Conservation (phyloP, 805 yeast species). For the Candida sithepensis region DNA sequence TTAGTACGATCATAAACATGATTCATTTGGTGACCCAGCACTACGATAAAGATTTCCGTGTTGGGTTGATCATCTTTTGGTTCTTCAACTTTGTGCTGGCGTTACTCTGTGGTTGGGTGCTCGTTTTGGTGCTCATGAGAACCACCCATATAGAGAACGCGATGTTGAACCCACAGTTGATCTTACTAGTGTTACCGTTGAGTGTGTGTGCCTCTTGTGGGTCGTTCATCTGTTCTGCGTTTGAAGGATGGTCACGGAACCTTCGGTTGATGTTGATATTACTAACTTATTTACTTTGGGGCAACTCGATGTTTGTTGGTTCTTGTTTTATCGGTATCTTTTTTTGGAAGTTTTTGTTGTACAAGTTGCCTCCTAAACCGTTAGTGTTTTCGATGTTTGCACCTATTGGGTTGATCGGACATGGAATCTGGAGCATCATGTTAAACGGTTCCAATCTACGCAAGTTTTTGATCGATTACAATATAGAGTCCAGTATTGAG, state of each 20-base stretch:
- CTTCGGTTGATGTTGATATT: conserved; percentile 51
- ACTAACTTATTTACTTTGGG: conserved; percentile 59
- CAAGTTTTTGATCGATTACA: conserved; percentile 10
- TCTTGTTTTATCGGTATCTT: conserved; percentile 52
- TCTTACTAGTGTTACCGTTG: conserved; percentile 75
- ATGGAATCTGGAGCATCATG: conserved; percentile 67
- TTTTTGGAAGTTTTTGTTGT: conserved; percentile 54
- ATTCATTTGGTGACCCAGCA: conserved; percentile 39
- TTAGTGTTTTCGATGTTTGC: conserved; percentile 60
- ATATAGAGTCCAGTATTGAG: not conserved
- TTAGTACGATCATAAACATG: conserved; percentile 58
- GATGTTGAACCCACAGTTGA: conserved; percentile 49
- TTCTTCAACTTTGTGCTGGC: conserved; percentile 59
- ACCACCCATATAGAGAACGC: conserved; percentile 31
- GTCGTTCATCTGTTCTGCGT: conserved; percentile 42
- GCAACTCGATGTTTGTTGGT: conserved; percentile 64
- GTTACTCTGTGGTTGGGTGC: conserved; percentile 53
- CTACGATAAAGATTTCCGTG: conserved; percentile 27
- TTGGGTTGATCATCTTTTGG: conserved; percentile 56
- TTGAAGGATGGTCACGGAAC: conserved; percentile 34
- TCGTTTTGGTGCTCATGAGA: conserved; percentile 46
- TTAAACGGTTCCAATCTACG: conserved; percentile 23
- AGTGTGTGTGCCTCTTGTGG: conserved; percentile 72
- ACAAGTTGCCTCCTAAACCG: conserved; percentile 53
- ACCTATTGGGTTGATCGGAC: conserved; percentile 83